Base-by-base conservation (phyloP, 495 filamentous ascomycete species). In the Neurospora terricola region DNA sequence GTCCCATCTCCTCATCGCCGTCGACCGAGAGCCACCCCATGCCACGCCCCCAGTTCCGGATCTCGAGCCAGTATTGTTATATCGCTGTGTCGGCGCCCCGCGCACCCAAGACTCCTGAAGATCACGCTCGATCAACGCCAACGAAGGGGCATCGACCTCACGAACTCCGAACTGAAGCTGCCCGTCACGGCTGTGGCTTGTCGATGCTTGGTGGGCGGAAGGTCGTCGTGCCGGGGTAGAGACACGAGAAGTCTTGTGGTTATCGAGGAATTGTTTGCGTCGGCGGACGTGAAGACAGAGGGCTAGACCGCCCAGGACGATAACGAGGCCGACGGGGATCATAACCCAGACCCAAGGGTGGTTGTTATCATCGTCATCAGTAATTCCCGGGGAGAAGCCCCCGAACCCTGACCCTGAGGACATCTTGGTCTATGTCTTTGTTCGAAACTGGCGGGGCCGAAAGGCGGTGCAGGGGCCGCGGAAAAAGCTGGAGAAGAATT, bases 61-160 rank as follows among this genome's bases (percentile, higher is more conserved):
- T 21, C n/a, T 18, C 18, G n/a, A 40, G 38, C 62, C 38, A 70
- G 21, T n/a, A n/a, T 34, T 48, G n/a, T 59, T n/a, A 48, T 18
- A 12, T 62, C 38, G 48, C 12, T 38, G 69, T 66, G 54, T 75
- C 70, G 42, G 72, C 48, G 48, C 71, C 54, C 70, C 77, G 40
- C 72, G 76, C 71, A 45, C 77, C 77, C 73, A 78, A 70, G 30
- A 78, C 54, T 73, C 79, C 76, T 76, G 76, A 73, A 73, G 77
- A 72, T 71, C 80, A 42, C 70, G 78, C 76, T 75, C 78, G 72
- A 68, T 76, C 38, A 68, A 23, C 23, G 68, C 54, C 30, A 66
- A 66, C 40, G 66, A 69, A 71, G 54, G 69, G 40, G 23, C 74
- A 69, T 21, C 36, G 36, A 16, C 62, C 54, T 66, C 54, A 36